Evolutionary conservation across 2,329 filamentous ascomycete genomes (phyloP).

Genomic region (Alternaria conjuncta): DNA sequence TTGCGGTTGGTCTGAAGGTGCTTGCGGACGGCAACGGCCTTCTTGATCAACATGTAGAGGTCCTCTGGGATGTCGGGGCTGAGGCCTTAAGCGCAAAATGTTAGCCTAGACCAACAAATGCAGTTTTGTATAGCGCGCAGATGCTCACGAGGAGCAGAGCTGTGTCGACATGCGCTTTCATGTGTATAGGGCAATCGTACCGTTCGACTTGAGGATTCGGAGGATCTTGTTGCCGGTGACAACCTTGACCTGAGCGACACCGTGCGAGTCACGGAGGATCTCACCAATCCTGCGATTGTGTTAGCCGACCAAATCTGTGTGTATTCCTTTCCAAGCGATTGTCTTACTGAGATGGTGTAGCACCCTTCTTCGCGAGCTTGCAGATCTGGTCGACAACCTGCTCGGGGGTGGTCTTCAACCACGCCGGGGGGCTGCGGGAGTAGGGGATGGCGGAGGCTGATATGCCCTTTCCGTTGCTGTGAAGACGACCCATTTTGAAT

Average conservation of each 20-base stretch:
- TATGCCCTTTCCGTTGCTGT: conserved; percentile 99
- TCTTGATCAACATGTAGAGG: conserved; percentile 99
- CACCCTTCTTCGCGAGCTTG: conserved; percentile 99
- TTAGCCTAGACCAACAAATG: conserved; percentile 49
- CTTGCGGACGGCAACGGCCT: conserved; percentile 93
- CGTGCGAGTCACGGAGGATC: conserved; percentile 96
- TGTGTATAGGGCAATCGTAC: conserved; percentile 69
- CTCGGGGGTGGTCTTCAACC: conserved; percentile 98
- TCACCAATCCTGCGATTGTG: conserved; percentile 75
- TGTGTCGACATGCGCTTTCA: conserved; percentile 51
- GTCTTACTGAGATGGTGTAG: conserved; percentile 80
- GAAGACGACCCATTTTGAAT: conserved; percentile 90
- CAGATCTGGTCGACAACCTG: conserved; percentile 99
- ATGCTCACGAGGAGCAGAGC: conserved; percentile 33
- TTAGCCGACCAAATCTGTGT: conserved; percentile 10
- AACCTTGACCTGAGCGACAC: conserved; percentile 91
- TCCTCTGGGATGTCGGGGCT: conserved; percentile 99
- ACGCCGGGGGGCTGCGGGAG: conserved; percentile 88
- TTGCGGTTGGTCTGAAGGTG: conserved; percentile 99
- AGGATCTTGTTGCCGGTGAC: conserved; percentile 85
- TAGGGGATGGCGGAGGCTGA: conserved; percentile 94
- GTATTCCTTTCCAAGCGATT: not conserved
- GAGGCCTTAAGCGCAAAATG: conserved; percentile 71
- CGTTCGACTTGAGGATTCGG: conserved; percentile 1
- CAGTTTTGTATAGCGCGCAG: conserved; percentile 73